A percentile compares a stretch with the other conserved stretches of the same genome.
Evolutionary conservation across 1,139 yeast species (phyloP).

Genomic region (Wickerhamomyces sp.): DNA sequence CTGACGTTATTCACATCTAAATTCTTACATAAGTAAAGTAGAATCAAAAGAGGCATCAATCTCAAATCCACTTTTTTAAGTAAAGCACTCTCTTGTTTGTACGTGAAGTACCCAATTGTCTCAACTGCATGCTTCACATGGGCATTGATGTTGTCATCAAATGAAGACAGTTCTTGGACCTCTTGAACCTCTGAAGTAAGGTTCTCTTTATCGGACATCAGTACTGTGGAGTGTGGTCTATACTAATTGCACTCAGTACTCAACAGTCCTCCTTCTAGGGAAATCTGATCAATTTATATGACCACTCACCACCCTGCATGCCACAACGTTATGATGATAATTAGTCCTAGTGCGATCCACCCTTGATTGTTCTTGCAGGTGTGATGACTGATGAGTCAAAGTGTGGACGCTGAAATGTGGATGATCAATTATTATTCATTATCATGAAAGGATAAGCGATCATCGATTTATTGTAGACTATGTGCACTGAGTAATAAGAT

Average conservation of each 20-base stretch:
- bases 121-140: neutral
- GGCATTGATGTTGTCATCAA: neutral
- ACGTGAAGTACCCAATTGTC: conserved; percentile 3
- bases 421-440: too few relatives aligned
- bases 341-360: too few relatives aligned
- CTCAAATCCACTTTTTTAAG: conserved; percentile 9
- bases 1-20: conserved; percentile 12
- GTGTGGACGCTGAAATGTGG: too few relatives aligned
- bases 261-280: too few relatives aligned
- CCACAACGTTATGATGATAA: too few relatives aligned
- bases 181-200: neutral
- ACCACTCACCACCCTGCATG: too few relatives aligned
- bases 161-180: neutral
- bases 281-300: neutral
- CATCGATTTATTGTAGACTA: too few relatives aligned
- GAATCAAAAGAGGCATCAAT: conserved; percentile 10
- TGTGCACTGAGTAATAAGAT: too few relatives aligned
- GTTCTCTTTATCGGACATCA: neutral
- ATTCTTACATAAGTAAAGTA: conserved; percentile 10
- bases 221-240: neutral
- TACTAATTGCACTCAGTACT: too few relatives aligned
- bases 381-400: too few relatives aligned
- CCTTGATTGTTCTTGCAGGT: too few relatives aligned
- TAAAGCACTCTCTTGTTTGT: conserved; percentile 7
- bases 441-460: too few relatives aligned